Evolutionary conservation across 1,139 yeast genomes (phyloP), one percentile per base, ranked within the genome.

Genomic region (Zygosaccharomyces pseudobailii): DNA sequence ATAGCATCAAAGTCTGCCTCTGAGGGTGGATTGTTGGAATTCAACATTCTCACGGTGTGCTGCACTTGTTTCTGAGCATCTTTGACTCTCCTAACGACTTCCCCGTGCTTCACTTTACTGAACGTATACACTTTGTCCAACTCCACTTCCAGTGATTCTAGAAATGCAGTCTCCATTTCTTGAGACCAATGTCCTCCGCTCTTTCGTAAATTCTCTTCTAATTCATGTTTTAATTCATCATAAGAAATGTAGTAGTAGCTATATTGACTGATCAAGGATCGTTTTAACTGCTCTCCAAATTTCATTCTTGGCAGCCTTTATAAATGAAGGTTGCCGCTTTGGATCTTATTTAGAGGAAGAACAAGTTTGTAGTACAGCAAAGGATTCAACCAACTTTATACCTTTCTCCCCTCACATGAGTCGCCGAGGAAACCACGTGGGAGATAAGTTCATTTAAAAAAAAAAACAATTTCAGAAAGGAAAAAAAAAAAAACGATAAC

Each of bases 111-210:
- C 48, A 90, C 88, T 63, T 81, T 84, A 59, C 94, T 90, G 71
- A 90, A 90, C 28, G 87, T 84, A 71, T 82, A 90, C 21, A 90
- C 95, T 71, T 90, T 90, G 67, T 88, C 96, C 62, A 90, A 75
- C 63, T 90, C 96, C 8, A 76, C 71, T 66, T 89, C 97, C 53
- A 90, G 71, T 9, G 77, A 74, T 35, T 79, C 77, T 45, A 90
- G 77, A 62, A 90, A 90, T 39, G 81, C 80, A 60, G 89, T 95
- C 66, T 90, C 97, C 49, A 84, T 72, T 42, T 78, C 78, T 55
- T 84, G 81, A 46, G 79, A 74, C 97, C 97, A 90, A 39, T 65
- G 59, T 47, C 71, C 70, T 46, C 75, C 75, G 53, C 79, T 78
- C 49, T 70, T 73, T 17, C 67, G 61, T 53, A 87, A 71, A 17